Evolutionary conservation across 805 yeast genomes (phyloP).

Genomic region (Lipomyces anomalus): DNA sequence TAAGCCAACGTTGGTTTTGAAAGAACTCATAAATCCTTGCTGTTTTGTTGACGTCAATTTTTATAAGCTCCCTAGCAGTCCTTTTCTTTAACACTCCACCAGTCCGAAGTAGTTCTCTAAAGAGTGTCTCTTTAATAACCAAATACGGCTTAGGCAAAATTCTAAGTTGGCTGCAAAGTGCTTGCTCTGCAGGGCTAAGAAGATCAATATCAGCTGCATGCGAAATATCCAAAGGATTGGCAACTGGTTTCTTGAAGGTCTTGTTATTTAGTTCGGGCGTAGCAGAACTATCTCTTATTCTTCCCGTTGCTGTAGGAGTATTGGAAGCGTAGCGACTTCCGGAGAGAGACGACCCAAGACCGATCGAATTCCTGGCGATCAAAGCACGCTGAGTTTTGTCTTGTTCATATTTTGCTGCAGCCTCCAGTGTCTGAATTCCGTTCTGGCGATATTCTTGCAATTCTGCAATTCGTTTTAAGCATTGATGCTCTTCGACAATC

Average conservation of each 20-base stretch:
- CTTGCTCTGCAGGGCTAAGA: constrained; percentile 81
- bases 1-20: constrained; percentile 84
- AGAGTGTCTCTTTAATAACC: constrained; percentile 82
- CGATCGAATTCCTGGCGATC: constrained; percentile 15
- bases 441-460: constrained; percentile 89
- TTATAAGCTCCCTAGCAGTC: constrained; percentile 75
- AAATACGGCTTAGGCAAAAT: constrained; percentile 90
- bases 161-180: constrained; percentile 73
- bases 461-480: constrained; percentile 77
- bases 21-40: constrained; percentile 88
- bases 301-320: constrained; percentile 14
- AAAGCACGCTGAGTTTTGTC: constrained; percentile 53
- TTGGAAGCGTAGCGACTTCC: constrained; percentile 15
- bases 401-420: constrained; percentile 79
- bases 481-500: constrained; percentile 67
- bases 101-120: constrained; percentile 77
- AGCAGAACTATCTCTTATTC: constrained; percentile 12
- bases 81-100: constrained; percentile 81
- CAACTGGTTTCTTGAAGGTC: constrained; percentile 30
- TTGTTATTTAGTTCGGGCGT: constrained; percentile 16
- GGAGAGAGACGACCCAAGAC: constrained; percentile 10
- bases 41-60: constrained; percentile 82
- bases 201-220: constrained; percentile 78
- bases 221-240: constrained; percentile 36
- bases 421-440: constrained; percentile 79